Evolutionary conservation across 106 monocot genomes (phyloP).

Genomic region (Cymbidium sinense): DNA sequence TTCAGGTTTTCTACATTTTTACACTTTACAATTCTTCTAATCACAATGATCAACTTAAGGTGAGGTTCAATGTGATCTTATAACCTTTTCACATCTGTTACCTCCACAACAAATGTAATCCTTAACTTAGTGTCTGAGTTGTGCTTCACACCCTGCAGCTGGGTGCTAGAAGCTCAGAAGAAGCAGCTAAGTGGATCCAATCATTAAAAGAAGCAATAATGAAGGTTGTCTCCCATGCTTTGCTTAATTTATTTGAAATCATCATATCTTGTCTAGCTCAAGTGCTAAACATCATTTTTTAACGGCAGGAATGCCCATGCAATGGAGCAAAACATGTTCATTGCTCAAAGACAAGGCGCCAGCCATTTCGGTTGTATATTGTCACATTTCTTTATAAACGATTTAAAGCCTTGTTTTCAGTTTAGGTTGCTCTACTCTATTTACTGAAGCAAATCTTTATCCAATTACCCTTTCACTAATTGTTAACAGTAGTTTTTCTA

Average conservation of each 20-base stretch:
- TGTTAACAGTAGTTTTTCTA: neutral
- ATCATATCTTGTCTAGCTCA: neutral
- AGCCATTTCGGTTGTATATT: slow-evolving; percentile 55
- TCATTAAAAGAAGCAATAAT: slow-evolving; percentile 52
- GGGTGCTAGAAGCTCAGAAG: slow-evolving; percentile 96
- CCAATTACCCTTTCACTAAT: neutral
- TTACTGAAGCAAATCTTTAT: neutral
- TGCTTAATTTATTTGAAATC: neutral
- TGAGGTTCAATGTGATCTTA: slow-evolving; percentile 7
- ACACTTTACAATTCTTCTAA: slow-evolving; percentile 72
- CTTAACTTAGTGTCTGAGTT: neutral
- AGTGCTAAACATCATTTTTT: neutral
- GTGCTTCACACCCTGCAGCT: slow-evolving; percentile 36
- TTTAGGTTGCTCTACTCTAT: neutral
- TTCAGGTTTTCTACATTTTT: slow-evolving; percentile 81
- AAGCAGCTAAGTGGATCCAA: slow-evolving; percentile 68
- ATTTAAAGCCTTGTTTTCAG: neutral
- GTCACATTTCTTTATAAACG: neutral
- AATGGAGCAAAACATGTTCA: slow-evolving; percentile 35
- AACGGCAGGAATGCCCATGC: slow-evolving; percentile 42
- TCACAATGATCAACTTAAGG: slow-evolving; percentile 80
- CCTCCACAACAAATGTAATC: neutral
- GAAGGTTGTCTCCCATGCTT: slow-evolving; percentile 26
- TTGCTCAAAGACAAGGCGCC: slow-evolving; percentile 37
- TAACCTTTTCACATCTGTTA: neutral